These are phyloP conservation scores for Acanthamoeba royreba DNA, from an alignment of 208 protist species.

Conservation along the genomic window DNA sequence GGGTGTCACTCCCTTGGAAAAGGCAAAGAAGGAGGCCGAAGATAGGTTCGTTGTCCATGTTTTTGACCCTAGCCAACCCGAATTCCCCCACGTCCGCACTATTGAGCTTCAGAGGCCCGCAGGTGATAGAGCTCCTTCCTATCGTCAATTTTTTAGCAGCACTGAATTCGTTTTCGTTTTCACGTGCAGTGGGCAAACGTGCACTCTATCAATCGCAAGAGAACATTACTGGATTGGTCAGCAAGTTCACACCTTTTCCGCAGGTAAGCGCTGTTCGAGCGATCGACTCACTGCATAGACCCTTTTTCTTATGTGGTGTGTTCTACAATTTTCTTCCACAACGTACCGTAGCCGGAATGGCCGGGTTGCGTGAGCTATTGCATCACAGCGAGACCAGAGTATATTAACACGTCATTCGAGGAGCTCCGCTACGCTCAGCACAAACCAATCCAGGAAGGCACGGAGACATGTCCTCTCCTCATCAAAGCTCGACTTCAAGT, in stretches of 20 bases:
- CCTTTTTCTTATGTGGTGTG: not conserved
- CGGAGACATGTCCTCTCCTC: not conserved
- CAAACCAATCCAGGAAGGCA: not conserved
- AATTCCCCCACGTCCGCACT: not conserved
- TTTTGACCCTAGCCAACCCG: constrained; percentile 3
- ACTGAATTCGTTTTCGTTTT: not conserved
- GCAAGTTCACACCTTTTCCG: not conserved
- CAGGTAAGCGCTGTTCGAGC: not conserved
- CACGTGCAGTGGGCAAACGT: not conserved
- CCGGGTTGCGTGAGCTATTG: not conserved
- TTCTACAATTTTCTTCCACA: not conserved
- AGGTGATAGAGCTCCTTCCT: not conserved
- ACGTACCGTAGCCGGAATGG: constrained; percentile 3
- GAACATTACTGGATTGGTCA: not conserved
- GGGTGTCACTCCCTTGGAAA: not conserved
- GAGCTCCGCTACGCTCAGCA: constrained; percentile 25
- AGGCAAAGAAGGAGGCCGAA: not conserved
- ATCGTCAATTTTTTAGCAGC: not conserved
- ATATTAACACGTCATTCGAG: constrained; percentile 19
- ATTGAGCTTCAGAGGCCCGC: not conserved
- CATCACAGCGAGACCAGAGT: constrained; percentile 35
- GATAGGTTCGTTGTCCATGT: constrained; percentile 38
- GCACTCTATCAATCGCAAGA: not conserved
- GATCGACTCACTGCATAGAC: not conserved
- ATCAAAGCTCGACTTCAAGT: not conserved